phyloP scores from a whole-genome alignment of 2,329 filamentous ascomycete species.

The Fusarium paranaense region DNA sequence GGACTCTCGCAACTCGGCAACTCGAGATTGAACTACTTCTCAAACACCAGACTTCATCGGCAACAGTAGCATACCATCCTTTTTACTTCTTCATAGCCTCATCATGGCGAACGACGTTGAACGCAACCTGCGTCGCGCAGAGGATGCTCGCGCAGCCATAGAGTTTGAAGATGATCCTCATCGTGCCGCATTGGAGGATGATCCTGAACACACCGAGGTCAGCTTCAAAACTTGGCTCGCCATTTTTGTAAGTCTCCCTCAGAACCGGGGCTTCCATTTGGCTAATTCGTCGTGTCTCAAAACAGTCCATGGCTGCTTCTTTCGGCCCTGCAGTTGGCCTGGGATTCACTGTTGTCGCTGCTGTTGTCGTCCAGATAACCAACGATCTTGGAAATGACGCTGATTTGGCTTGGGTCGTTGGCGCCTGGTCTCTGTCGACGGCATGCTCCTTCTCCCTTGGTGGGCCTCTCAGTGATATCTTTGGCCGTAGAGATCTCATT shows the following conservation, averaged over 20 bases:
- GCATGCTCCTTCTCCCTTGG: conserved; percentile 25
- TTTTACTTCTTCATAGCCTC: background rate
- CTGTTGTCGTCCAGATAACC: conserved; percentile 14
- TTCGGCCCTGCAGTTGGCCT: conserved; percentile 14
- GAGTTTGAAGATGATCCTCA: conserved; percentile 24
- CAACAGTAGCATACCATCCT: background rate
- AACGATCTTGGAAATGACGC: background rate
- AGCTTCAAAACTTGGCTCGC: conserved; percentile 7
- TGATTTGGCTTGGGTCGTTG: conserved; percentile 16
- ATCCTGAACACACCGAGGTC: background rate
- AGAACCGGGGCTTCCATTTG: background rate
- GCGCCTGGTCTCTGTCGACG: conserved; percentile 10
- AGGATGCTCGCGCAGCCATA: background rate
- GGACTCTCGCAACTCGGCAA: background rate
- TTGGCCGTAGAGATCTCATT: conserved; percentile 12
- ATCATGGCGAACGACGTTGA: background rate
- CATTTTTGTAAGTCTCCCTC: conserved; percentile 1
- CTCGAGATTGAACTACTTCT: background rate
- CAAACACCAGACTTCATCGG: background rate
- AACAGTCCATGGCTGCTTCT: conserved; percentile 18
- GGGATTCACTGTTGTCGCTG: background rate
- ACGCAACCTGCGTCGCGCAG: background rate
- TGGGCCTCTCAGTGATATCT: conserved; percentile 15
- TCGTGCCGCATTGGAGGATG: conserved; percentile 18
- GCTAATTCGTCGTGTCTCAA: background rate